Evolutionary conservation across 306 rosid genomes (phyloP).

Genomic region (Gastrolobium villosum): DNA sequence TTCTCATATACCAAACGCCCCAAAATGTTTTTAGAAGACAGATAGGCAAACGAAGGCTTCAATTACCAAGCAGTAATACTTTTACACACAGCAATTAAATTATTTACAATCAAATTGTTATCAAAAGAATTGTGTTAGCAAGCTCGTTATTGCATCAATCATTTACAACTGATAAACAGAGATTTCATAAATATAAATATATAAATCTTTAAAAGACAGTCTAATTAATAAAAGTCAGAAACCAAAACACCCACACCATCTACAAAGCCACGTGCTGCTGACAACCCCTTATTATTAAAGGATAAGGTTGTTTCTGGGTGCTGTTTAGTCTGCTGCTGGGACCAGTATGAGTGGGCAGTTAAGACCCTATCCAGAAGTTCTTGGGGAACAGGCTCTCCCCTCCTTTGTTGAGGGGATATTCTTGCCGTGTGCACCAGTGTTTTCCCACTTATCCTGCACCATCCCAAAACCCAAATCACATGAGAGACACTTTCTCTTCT

Average conservation of each 20-base stretch:
- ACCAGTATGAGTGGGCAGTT: slow-evolving; percentile 76
- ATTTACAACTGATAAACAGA: slow-evolving; percentile 47
- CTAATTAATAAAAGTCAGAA: slow-evolving; percentile 46
- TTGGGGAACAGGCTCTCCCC: slow-evolving; percentile 91
- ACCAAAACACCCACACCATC: slow-evolving; percentile 25
- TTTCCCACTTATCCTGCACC: slow-evolving; percentile 89
- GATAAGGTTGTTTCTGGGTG: slow-evolving; percentile 60
- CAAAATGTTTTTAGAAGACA: background rate
- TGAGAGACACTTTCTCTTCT: slow-evolving; percentile 16
- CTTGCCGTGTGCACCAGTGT: slow-evolving; percentile 88
- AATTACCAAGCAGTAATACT: background rate
- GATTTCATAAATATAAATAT: slow-evolving; percentile 40
- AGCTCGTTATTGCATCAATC: slow-evolving; percentile 49
- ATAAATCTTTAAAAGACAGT: background rate
- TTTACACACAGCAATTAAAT: background rate
- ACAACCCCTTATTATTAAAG: slow-evolving; percentile 35
- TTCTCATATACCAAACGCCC: too few species aligned
- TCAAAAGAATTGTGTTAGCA: slow-evolving; percentile 31
- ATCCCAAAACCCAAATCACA: slow-evolving; percentile 44
- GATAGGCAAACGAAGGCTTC: background rate
- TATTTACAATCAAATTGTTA: background rate
- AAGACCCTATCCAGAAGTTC: slow-evolving; percentile 85
- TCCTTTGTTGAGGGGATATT: slow-evolving; percentile 82
- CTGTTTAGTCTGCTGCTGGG: slow-evolving; percentile 75
- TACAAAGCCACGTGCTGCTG: slow-evolving; percentile 10